Base-by-base conservation (phyloP, 1,139 yeast genomes). In the Nakaseomyces uthaithaninus region DNA sequence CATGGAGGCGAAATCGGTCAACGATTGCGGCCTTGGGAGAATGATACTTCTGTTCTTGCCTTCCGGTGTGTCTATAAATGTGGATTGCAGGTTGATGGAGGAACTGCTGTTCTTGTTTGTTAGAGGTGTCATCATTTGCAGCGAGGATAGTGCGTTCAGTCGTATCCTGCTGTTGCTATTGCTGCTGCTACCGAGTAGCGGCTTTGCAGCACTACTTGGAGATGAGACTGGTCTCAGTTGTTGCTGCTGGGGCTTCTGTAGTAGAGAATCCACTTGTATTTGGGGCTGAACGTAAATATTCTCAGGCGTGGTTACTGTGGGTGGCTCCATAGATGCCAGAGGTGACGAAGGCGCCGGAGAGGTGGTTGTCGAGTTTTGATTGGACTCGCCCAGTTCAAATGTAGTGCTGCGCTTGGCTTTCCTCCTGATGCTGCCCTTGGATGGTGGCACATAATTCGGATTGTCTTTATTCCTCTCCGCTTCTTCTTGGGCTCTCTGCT, bases 41-140 rank as follows among this genome's bases (percentile, higher is more conserved):
- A 48, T 24, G 9, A 36, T 36, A 8, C 34, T 28, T 16, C 33
- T 31, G 9, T 35, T 27, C 3, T 27, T 23, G 25, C 31, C 31
- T 12, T 26, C 30, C 23, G 38, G 41, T 6, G 31, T 17, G 26
- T 31, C 34, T 9, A 19, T 24, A 22, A 30, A 26, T 17, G 26
- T 31, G 6, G 35, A 19, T 15, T 12, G 25, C 10, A 25, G 28
- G 17, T 34, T 40, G 4, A 31, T 20, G 16, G 35, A 19, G 25
- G 35, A 31, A 17, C 26, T 33, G n/a, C 35, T 28, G 11, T 25
- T 38, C 11, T 37, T 40, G n/a, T 28, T 33, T 3, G 41, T 37
- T 24, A 54, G 36, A 7, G 68, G 68, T 0, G 68, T 64, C 68
- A 65, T 64, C 50, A 63, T 51, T 47, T 65, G 64, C 42, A 65